Evolutionary conservation across 2,329 filamentous ascomycete species (phyloP).

Genomic region (Aspergillus sclerotialis): DNA sequence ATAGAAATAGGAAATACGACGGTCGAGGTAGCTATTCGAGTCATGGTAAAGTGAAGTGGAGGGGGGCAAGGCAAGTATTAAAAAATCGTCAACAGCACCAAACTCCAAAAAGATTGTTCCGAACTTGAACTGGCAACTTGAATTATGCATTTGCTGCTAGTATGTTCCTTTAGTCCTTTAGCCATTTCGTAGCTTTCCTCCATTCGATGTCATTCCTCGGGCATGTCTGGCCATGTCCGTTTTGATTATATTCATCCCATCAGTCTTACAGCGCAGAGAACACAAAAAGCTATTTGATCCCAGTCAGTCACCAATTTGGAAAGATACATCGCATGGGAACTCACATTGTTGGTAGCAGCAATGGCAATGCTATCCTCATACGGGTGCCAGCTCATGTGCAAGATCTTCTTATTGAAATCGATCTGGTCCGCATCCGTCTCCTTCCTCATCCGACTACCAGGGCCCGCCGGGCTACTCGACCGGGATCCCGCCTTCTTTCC

Average conservation of each 20-base stretch:
- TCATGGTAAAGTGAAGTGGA: conserved; percentile 4
- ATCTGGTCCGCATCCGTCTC: conserved; percentile 99
- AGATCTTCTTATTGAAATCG: conserved; percentile 99
- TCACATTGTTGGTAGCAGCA: conserved; percentile 97
- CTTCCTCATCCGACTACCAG: conserved; percentile 93
- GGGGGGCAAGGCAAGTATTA: conserved; percentile 8
- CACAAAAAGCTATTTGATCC: conserved; percentile 57
- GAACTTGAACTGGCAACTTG: conserved; percentile 17
- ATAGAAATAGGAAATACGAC: conserved; percentile 4
- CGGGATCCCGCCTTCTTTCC: conserved; percentile 83
- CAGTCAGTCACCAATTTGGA: conserved; percentile 5
- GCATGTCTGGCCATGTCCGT: background rate
- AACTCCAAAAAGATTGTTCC: conserved; percentile 12
- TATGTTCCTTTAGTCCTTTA: conserved; percentile 11
- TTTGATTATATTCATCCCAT: conserved; percentile 2
- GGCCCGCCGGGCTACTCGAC: conserved; percentile 79
- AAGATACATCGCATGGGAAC: conserved; percentile 30
- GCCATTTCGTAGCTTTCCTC: background rate
- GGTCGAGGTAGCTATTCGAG: conserved; percentile 4
- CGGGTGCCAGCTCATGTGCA: conserved; percentile 99
- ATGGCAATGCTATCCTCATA: conserved; percentile 99
- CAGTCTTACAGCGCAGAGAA: conserved; percentile 61
- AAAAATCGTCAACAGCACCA: conserved; percentile 6
- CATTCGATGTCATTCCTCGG: conserved; percentile 1
- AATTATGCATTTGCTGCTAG: conserved; percentile 17